phyloP scores from a whole-genome alignment of 2,329 filamentous ascomycete species.

The Apiospora saccharicola region DNA sequence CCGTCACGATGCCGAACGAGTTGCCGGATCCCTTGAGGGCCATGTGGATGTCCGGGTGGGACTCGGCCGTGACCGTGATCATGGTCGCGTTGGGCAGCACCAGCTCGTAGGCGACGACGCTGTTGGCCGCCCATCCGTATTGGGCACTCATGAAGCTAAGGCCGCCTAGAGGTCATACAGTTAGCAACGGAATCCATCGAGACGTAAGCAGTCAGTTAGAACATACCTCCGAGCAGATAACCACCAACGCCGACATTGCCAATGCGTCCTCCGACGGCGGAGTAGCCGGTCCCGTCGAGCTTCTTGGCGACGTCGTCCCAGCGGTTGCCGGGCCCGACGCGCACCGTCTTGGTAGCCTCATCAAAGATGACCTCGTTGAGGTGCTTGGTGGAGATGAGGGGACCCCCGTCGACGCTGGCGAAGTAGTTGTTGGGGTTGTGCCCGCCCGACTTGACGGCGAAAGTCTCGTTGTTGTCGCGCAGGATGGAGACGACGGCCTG shows the following conservation, averaged over 20 bases:
- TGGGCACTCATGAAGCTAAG: slow-evolving; percentile 59
- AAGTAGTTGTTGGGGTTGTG: slow-evolving; percentile 63
- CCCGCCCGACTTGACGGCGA: slow-evolving; percentile 64
- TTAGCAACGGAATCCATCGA: background rate
- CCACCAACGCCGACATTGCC: slow-evolving; percentile 57
- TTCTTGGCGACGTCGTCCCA: slow-evolving; percentile 50
- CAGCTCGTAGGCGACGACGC: slow-evolving; percentile 56
- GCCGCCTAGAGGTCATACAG: slow-evolving; percentile 12
- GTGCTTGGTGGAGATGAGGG: slow-evolving; percentile 56
- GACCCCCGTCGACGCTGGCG: slow-evolving; percentile 56
- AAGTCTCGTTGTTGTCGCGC: slow-evolving; percentile 53
- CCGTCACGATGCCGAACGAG: slow-evolving; percentile 61
- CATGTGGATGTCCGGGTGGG: slow-evolving; percentile 58
- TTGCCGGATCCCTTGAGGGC: slow-evolving; percentile 64
- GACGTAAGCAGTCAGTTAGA: background rate
- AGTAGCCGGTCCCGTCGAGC: slow-evolving; percentile 51
- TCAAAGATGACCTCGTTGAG: slow-evolving; percentile 51
- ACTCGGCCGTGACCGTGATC: slow-evolving; percentile 50
- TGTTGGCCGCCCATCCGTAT: slow-evolving; percentile 59
- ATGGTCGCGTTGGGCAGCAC: slow-evolving; percentile 59
- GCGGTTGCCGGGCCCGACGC: slow-evolving; percentile 54
- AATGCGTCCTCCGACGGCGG: slow-evolving; percentile 53
- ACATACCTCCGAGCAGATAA: slow-evolving; percentile 59
- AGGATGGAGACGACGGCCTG: slow-evolving; percentile 59
- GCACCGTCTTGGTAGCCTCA: slow-evolving; percentile 45